Evolutionary conservation across 352 stramenopile genomes (phyloP), one percentile per base, ranked within the genome.

Genomic region (Phytophthora tentaculata): DNA sequence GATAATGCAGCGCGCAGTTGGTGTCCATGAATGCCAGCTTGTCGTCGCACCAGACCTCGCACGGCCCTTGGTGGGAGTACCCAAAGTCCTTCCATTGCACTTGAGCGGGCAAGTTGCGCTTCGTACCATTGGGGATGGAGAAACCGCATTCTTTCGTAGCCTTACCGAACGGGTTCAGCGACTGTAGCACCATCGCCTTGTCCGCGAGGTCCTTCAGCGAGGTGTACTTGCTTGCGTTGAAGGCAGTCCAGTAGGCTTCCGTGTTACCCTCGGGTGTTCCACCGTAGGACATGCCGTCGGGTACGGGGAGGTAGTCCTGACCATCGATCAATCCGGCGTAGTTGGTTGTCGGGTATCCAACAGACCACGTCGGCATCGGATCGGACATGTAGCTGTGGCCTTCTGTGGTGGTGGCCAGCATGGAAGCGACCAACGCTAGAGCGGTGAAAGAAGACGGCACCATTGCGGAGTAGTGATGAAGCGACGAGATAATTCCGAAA

Each of bases 21-120:
- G 80, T 59, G 49, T 79, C 51, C 13, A 69, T 62, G 48, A 81
- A 86, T 12, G 64, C 74, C 10, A 88, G 44, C 45, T 83, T 87
- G 60, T 79, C 71, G 57, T 84, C 80, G 26, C 76, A 86, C 80
- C 80, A 90, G 26, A 83, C 71, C 39, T 90, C 80, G 51, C 82
- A 90, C 20, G 82, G 82, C 19, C 80, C 80, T 7, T 79, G 69
- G 66, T 90, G 82, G 0, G 78, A 82, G 53, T 76, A 77, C 0
- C 75, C 69, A 24, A 79, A 78, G 56, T 79, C 56, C 2, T 64
- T 17, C 68, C 68, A 75, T 35, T 72, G 24, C 26, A 75, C 68
- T 44, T 75, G 1, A 9, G 66, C 64, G 8, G 76, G 76, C 26
- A 81, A 64, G 12, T 59, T 51, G 14, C 76, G 76, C 10, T 69